Percentiles rank a stretch among this genome's conserved stretches.
Evolutionary conservation across 768 basidiomycete genomes (phyloP).

Genomic region (Leucosporidium yakuticum): DNA sequence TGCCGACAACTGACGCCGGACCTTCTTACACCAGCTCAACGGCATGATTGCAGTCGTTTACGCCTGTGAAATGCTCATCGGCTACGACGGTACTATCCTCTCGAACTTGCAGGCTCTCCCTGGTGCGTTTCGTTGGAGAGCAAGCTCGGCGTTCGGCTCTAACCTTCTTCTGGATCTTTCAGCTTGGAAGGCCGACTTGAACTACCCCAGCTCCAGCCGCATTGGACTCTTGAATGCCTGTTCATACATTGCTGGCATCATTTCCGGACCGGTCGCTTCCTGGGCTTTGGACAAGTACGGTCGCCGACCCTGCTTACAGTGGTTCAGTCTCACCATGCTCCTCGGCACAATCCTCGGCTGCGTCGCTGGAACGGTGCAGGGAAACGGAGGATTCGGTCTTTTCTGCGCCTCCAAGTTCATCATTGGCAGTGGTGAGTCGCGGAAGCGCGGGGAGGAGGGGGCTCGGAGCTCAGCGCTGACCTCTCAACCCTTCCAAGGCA

Average conservation of each 20-base stretch:
- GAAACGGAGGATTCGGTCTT: not conserved
- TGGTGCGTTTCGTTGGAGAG: too few relatives aligned
- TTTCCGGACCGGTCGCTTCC: not conserved
- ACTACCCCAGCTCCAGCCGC: not conserved
- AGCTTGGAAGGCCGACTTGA: not conserved
- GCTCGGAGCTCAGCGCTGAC: too few relatives aligned
- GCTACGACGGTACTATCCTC: not conserved
- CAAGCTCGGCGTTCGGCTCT: too few relatives aligned
- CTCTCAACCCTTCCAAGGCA: too few relatives aligned
- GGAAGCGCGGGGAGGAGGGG: too few relatives aligned
- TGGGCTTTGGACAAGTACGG: not conserved
- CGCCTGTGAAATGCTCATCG: not conserved
- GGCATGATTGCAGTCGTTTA: not conserved
- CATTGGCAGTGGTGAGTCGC: not conserved
- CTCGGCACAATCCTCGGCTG: constrained; percentile 6
- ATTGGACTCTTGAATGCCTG: not conserved
- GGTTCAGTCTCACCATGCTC: not conserved
- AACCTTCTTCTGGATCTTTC: not conserved
- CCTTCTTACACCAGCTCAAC: too few relatives aligned
- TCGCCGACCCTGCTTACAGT: not conserved
- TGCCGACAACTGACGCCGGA: too few relatives aligned
- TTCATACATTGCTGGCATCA: not conserved
- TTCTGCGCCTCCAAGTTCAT: not conserved
- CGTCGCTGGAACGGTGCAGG: not conserved
- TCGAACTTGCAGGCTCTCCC: not conserved